These are phyloP conservation scores for Kazachstania viticola DNA, from an alignment of 805 yeast species.

Conservation along the genomic window DNA sequence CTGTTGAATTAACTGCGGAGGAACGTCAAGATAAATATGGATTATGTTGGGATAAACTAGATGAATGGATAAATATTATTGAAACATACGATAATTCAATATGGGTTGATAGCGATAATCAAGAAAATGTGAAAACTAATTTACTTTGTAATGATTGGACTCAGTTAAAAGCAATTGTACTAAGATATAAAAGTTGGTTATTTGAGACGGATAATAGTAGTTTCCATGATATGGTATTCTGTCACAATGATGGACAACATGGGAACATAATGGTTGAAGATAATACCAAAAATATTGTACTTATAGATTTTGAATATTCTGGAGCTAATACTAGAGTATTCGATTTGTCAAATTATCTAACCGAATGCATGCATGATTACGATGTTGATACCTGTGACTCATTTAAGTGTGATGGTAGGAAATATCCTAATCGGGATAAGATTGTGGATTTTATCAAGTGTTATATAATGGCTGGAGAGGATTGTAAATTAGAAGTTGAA, in stretches of 20 bases:
- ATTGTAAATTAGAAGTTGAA: constrained; percentile 28
- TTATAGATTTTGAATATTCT: constrained; percentile 88
- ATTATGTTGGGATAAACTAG: constrained; percentile 48
- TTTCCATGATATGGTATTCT: constrained; percentile 41
- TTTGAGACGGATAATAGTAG: constrained; percentile 6
- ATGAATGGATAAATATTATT: constrained; percentile 52
- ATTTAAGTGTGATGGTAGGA: constrained; percentile 32
- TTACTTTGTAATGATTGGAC: constrained; percentile 32
- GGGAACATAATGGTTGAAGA: constrained; percentile 62
- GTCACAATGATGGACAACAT: constrained; percentile 92
- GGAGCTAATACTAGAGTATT: constrained; percentile 76
- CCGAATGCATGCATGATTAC: constrained; percentile 93
- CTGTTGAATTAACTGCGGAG: constrained; percentile 43
- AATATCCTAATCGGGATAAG: constrained; percentile 57
- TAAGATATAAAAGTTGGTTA: constrained; percentile 50
- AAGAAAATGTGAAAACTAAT: constrained; percentile 19
- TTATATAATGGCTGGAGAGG: constrained; percentile 43
- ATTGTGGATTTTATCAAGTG: constrained; percentile 54
- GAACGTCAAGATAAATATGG: constrained; percentile 51
- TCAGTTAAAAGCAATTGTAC: constrained; percentile 35
- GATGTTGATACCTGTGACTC: constrained; percentile 35
- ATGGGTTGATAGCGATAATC: constrained; percentile 22
- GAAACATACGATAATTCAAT: constrained; percentile 19
- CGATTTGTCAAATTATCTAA: constrained; percentile 82
- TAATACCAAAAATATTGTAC: constrained; percentile 45